Conservation (phyloP, 2,329 filamentous ascomycete species). For the Colletotrichum melonis region DNA sequence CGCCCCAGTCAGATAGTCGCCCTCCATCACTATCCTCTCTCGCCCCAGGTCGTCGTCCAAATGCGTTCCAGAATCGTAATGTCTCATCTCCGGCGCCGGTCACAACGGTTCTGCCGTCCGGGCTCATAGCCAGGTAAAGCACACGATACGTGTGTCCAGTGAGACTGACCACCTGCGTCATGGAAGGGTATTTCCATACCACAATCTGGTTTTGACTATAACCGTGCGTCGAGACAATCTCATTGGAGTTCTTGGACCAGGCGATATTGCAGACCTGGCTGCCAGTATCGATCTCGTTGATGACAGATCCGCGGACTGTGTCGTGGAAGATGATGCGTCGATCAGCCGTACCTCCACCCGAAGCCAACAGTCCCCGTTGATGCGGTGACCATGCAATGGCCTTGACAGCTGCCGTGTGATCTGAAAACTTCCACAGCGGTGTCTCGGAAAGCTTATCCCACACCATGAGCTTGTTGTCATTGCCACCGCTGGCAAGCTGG, state of each 20-base stretch:
- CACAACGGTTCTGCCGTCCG: conserved; percentile 92
- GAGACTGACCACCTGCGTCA: conserved; percentile 95
- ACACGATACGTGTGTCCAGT: conserved; percentile 98
- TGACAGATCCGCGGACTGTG: conserved; percentile 81
- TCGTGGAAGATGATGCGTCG: conserved; percentile 98
- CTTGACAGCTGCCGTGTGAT: conserved; percentile 96
- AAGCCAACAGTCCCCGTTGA: conserved; percentile 92
- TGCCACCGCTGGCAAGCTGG: conserved; percentile 93
- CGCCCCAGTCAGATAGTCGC: conserved; percentile 81
- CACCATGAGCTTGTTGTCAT: conserved; percentile 98
- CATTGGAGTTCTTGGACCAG: conserved; percentile 97
- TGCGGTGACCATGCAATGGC: conserved; percentile 98
- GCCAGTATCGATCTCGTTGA: conserved; percentile 94
- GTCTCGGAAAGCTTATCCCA: conserved; percentile 97
- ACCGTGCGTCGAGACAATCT: conserved; percentile 96
- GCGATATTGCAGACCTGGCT: conserved; percentile 99
- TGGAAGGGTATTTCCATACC: conserved; percentile 98
- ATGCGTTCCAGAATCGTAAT: conserved; percentile 95
- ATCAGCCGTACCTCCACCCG: conserved; percentile 94
- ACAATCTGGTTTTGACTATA: conserved; percentile 99
- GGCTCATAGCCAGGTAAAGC: conserved; percentile 96
- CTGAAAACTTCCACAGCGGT: conserved; percentile 92
- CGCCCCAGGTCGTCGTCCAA: conserved; percentile 82
- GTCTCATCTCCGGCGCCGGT: conserved; percentile 98
- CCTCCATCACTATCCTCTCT: conserved; percentile 75